These are phyloP conservation scores for Leccinum longicurvipes DNA, from an alignment of 768 basidiomycete genomes.

Conservation along the genomic window DNA sequence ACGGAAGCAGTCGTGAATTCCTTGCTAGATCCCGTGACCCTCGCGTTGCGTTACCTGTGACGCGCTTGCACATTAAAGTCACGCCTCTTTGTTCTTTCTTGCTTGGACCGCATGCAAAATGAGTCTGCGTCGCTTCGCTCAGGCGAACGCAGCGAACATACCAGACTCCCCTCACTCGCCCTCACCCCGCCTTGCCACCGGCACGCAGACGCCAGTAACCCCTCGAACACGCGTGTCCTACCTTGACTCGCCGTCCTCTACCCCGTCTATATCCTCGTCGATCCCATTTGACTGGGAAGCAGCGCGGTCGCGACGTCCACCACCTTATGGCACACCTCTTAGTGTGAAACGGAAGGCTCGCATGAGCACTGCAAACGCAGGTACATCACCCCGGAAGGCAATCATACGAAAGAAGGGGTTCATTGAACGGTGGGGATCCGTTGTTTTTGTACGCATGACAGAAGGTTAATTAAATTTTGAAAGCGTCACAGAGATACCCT, in stretches of 20 bases:
- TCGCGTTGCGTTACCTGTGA: constrained; percentile 25
- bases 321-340: constrained; percentile 68
- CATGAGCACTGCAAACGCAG: constrained; percentile 31
- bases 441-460: constrained; percentile 2
- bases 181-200: constrained; percentile 29
- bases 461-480: constrained; percentile 13
- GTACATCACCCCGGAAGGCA: constrained; percentile 43
- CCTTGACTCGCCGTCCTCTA: constrained; percentile 58
- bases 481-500: constrained; percentile 66
- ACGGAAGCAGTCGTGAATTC: constrained; percentile 8
- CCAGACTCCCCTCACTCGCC: constrained; percentile 42
- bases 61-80: constrained; percentile 16
- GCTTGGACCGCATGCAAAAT: constrained; percentile 29
- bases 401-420: constrained; percentile 63
- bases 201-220: constrained; percentile 43
- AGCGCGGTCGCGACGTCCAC: constrained; percentile 61
- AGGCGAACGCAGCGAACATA: constrained; percentile 40
- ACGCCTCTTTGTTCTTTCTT: constrained; percentile 11
- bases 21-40: constrained; percentile 18
- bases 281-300: constrained; percentile 87
- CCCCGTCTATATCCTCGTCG: constrained; percentile 73
- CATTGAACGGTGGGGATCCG: constrained; percentile 49
- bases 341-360: constrained; percentile 42
- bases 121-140: constrained; percentile 58
- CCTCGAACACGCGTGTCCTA: constrained; percentile 48